Conservation (phyloP, 371 early-diverging fungal genomes). For the Mortierella sp. region DNA sequence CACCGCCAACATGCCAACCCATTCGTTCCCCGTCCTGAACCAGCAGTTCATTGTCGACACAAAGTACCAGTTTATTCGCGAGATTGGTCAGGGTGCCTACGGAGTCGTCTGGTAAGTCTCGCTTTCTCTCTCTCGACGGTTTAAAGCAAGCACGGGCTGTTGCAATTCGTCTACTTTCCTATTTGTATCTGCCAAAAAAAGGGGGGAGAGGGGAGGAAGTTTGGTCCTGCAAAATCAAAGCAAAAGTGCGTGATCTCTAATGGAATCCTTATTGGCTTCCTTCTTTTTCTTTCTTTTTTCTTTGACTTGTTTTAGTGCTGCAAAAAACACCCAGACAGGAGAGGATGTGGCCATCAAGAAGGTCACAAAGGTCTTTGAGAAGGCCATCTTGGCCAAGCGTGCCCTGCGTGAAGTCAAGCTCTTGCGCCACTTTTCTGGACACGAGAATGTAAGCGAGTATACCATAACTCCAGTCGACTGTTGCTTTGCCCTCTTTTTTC, state of each 20-base stretch:
- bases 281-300: background rate
- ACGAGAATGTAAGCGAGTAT: slow-evolving; percentile 80
- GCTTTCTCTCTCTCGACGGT: no score
- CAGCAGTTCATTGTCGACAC: slow-evolving; percentile 79
- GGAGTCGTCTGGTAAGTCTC: slow-evolving; percentile 82
- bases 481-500: background rate
- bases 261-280: background rate
- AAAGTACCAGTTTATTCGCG: slow-evolving; percentile 86
- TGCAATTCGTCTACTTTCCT: background rate
- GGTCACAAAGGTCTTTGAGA: slow-evolving; percentile 83
- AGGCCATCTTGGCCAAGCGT: slow-evolving; percentile 88
- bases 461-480: background rate
- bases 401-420: slow-evolving; percentile 92
- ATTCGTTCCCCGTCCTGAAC: slow-evolving; percentile 77
- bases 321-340: slow-evolving; percentile 81
- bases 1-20: slow-evolving; percentile 51
- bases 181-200: background rate
- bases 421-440: slow-evolving; percentile 89
- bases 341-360: slow-evolving; percentile 95
- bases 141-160: background rate
- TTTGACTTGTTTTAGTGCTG: slow-evolving; percentile 67
- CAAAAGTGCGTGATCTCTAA: background rate
- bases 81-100: slow-evolving; percentile 95
- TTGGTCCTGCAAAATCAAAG: background rate
- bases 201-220: background rate